These are phyloP conservation scores for Exophiala dermatitidis DNA, from an alignment of 2,329 filamentous ascomycete genomes.

Conservation along the genomic window DNA sequence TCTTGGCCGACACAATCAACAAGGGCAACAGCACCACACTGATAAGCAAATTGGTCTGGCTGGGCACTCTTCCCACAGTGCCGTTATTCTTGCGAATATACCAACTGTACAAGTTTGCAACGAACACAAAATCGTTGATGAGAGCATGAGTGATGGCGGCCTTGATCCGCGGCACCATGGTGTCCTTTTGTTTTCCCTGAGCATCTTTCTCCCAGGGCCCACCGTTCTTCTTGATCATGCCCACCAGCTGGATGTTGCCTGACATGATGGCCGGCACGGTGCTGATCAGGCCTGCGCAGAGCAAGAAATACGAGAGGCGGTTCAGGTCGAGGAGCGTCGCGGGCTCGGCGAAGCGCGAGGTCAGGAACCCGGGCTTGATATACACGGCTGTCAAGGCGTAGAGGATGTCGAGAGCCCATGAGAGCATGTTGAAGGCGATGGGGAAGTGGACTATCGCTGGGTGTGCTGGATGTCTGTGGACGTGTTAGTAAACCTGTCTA, in stretches of 20 bases:
- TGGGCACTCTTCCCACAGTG: slow-evolving; percentile 23
- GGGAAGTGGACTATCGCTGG: slow-evolving; percentile 27
- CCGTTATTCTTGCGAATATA: slow-evolving; percentile 23
- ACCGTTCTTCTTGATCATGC: slow-evolving; percentile 28
- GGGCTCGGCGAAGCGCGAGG: slow-evolving; percentile 21
- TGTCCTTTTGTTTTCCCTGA: slow-evolving; percentile 24
- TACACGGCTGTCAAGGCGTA: slow-evolving; percentile 24
- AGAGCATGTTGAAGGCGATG: slow-evolving; percentile 27
- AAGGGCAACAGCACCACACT: slow-evolving; percentile 19
- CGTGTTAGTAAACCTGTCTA: no score
- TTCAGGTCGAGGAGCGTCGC: slow-evolving; percentile 26
- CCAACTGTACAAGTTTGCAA: slow-evolving; percentile 26
- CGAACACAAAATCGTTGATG: slow-evolving; percentile 26
- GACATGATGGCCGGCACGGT: slow-evolving; percentile 28
- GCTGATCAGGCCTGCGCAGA: slow-evolving; percentile 24
- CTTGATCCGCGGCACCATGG: slow-evolving; percentile 28
- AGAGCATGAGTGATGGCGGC: slow-evolving; percentile 25
- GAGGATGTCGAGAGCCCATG: slow-evolving; percentile 27
- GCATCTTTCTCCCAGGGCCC: slow-evolving; percentile 27
- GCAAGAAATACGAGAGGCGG: slow-evolving; percentile 24
- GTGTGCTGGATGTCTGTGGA: slow-evolving; percentile 24
- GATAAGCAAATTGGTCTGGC: slow-evolving; percentile 23
- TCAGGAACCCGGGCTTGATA: slow-evolving; percentile 25
- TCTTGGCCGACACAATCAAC: slow-evolving; percentile 21
- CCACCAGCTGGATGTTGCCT: slow-evolving; percentile 25